Conservation (phyloP, 2,329 filamentous ascomycete species). For the Coniochaeta pulveracea region DNA sequence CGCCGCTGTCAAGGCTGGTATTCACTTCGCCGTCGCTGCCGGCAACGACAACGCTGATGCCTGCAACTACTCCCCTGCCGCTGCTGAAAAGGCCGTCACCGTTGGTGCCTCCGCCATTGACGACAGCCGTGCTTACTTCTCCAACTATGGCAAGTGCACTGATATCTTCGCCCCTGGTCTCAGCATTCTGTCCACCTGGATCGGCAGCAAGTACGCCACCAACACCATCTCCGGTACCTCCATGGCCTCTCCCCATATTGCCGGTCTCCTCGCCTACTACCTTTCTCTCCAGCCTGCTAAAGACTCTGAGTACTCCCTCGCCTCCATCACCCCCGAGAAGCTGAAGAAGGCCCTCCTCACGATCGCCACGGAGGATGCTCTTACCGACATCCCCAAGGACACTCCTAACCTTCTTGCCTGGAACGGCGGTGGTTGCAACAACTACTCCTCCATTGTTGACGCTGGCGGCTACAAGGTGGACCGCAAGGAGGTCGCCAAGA, state of each 20-base stretch:
- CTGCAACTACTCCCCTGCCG: constrained; percentile 97
- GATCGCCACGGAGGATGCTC: constrained; percentile 67
- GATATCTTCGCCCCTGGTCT: constrained; percentile 97
- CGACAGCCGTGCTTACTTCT: constrained; percentile 98
- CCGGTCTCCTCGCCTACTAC: constrained; percentile 94
- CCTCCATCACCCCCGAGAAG: constrained; percentile 82
- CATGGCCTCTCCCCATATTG: constrained; percentile 96
- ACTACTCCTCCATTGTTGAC: constrained; percentile 76
- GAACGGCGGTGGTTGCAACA: constrained; percentile 93
- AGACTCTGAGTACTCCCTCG: constrained; percentile 86
- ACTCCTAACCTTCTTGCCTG: constrained; percentile 95
- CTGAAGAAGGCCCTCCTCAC: constrained; percentile 81
- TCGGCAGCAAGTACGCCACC: constrained; percentile 86
- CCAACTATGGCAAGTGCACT: constrained; percentile 99
- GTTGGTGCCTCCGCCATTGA: constrained; percentile 89
- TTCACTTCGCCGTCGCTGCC: constrained; percentile 96
- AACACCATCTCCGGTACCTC: constrained; percentile 99
- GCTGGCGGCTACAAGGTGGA: constrained; percentile 59
- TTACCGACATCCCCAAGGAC: constrained; percentile 71
- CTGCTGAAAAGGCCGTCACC: constrained; percentile 82
- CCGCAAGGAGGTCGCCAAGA: constrained; percentile 29
- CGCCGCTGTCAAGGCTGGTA: constrained; percentile 78
- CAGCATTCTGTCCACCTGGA: constrained; percentile 97
- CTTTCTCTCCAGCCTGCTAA: constrained; percentile 86
- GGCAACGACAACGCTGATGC: constrained; percentile 98